These are phyloP conservation scores for Cyclospora cayetanensis DNA, from an alignment of 169 alveolate genomes.

Conservation along the genomic window DNA sequence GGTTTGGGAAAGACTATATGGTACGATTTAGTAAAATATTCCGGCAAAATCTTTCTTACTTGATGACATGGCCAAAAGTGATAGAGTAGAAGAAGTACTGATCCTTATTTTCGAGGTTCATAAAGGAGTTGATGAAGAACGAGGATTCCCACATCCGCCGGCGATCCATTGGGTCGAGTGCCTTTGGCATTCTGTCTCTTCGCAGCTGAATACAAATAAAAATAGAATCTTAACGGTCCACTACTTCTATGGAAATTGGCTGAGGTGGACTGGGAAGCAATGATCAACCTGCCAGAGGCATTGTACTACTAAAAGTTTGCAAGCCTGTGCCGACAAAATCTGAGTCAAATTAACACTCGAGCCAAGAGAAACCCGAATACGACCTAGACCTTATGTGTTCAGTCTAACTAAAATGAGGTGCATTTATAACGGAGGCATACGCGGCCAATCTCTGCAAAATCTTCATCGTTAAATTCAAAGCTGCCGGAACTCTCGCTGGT, in stretches of 20 bases:
- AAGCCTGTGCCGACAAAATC: no score
- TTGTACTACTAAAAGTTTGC: no score
- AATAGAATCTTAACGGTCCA: neutral
- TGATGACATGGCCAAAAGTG: slow-evolving; percentile 64
- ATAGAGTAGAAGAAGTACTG: slow-evolving; percentile 69
- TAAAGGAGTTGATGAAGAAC: slow-evolving; percentile 61
- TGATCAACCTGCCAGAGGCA: no score
- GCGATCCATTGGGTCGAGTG: slow-evolving; percentile 64
- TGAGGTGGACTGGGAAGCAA: neutral
- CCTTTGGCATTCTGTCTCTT: slow-evolving; percentile 27
- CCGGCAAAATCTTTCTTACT: neutral
- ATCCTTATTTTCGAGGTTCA: slow-evolving; percentile 65
- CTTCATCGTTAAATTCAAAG: slow-evolving; percentile 72
- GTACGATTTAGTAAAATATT: no score
- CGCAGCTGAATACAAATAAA: slow-evolving; percentile 34
- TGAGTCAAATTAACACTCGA: no score
- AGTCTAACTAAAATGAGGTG: no score
- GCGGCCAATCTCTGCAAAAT: slow-evolving; percentile 60
- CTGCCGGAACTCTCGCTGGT: slow-evolving; percentile 51
- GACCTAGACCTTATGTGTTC: no score
- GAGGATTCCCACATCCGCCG: slow-evolving; percentile 73
- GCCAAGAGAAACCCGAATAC: no score
- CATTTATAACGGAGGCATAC: no score
- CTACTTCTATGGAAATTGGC: no score
- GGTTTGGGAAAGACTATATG: no score